These are phyloP conservation scores for Emergomyces africanus DNA, from an alignment of 2,329 filamentous ascomycete genomes.

Conservation along the genomic window DNA sequence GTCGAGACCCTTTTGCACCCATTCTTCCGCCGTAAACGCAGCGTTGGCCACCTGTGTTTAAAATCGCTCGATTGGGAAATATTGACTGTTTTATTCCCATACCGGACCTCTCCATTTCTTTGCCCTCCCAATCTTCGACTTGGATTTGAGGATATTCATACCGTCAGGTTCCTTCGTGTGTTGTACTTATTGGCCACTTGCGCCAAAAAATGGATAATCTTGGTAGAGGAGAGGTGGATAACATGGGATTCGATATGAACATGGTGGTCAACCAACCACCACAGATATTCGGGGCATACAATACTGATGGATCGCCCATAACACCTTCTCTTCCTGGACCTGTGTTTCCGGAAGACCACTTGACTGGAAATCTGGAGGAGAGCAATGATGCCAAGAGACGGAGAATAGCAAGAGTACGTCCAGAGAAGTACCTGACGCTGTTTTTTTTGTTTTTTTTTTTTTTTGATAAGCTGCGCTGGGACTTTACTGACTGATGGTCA, in stretches of 20 bases:
- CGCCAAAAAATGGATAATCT: constrained; percentile 7
- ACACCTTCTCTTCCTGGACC: constrained; percentile 34
- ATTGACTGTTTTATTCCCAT: too few relatives aligned
- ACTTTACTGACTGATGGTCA: constrained; percentile 2
- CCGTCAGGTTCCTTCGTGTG: background rate
- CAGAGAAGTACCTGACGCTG: background rate
- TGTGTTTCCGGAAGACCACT: constrained; percentile 33
- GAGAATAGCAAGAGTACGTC: constrained; percentile 69
- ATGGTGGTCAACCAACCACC: constrained; percentile 52
- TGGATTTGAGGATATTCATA: background rate
- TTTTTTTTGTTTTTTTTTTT: background rate
- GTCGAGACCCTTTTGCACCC: background rate
- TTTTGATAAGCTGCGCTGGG: background rate
- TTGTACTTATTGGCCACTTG: background rate
- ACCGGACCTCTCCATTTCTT: background rate
- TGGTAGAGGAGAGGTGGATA: constrained; percentile 24
- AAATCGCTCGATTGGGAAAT: background rate
- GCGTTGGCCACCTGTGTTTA: background rate
- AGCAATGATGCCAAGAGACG: constrained; percentile 75
- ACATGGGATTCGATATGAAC: constrained; percentile 31
- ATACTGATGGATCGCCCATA: constrained; percentile 47
- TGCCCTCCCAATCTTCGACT: background rate
- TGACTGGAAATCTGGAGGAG: constrained; percentile 34
- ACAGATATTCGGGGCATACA: constrained; percentile 55
- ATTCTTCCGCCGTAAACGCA: background rate